These are phyloP conservation scores for Leccinum subtestaceum DNA, from an alignment of 768 basidiomycete species.

Conservation along the genomic window DNA sequence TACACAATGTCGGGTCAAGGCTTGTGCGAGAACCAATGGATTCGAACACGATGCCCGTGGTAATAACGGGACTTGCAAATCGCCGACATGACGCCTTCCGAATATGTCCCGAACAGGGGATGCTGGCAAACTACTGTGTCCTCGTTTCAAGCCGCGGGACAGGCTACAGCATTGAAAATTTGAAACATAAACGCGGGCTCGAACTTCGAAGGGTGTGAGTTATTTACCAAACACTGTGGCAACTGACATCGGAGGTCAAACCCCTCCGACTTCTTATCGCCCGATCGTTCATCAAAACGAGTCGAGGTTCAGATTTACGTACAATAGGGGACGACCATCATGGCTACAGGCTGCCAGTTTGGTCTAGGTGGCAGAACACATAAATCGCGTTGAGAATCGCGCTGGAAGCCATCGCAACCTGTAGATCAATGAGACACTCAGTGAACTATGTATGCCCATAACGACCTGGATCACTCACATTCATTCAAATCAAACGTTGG, in stretches of 20 bases:
- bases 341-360: neutral
- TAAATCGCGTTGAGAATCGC: neutral
- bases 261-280: conserved; percentile 23
- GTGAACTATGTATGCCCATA: neutral
- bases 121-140: neutral
- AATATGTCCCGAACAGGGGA: conserved; percentile 1
- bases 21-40: neutral
- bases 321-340: neutral
- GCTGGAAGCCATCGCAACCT: too few species aligned
- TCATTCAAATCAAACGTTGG: neutral
- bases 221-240: conserved; percentile 1
- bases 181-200: neutral
- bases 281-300: conserved; percentile 3
- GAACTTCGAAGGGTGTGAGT: neutral
- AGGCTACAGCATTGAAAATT: neutral
- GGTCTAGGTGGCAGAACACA: neutral
- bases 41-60: conserved; percentile 8
- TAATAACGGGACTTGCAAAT: conserved; percentile 18
- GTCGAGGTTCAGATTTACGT: neutral
- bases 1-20: neutral
- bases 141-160: conserved; percentile 10
- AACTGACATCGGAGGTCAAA: conserved; percentile 21
- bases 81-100: conserved; percentile 14
- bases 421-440: neutral
- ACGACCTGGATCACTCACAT: neutral